Base-by-base conservation (phyloP, 495 filamentous ascomycete genomes). In the Lineolata rhizophorae region DNA sequence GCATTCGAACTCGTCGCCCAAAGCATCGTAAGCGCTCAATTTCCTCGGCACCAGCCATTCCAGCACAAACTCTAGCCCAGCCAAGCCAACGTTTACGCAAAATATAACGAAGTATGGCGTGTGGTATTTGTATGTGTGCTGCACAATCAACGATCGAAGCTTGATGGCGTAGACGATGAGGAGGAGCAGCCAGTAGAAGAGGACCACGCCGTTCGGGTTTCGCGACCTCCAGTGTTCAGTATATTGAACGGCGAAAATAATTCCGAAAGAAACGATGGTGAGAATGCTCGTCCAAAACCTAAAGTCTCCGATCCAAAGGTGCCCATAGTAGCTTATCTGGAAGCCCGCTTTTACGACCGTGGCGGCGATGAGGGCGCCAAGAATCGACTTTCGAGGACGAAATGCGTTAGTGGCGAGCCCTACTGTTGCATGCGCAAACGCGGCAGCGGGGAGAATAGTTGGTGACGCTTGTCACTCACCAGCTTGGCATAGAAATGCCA, bases 401-500 rank as follows among this genome's bases (percentile, higher is more conserved):
- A 5, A 32, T 20, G 11, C 3, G 22, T 5, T 2, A 18, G 16
- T 10, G 32, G 9, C 16, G 29, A 31, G 6, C 21, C 20, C 10
- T 12, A 16, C 8, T 0, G n/a, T 26, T 11, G 22, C 18, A n/a
- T n/a, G n/a, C n/a, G n/a, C n/a, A n/a, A n/a, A n/a, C n/a, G n/a
- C n/a, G n/a, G n/a, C n/a, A n/a, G n/a, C 6, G 22, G 6, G 22
- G 22, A 25, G n/a, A 6, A 6, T 25, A 25, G 22, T 25, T 6
- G 6, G 6, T 25, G 22, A 25, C 6, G 22, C 19, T 16, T 28
- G 30, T 11, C 24, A 56, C 75, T 39, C 47, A 87, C 78, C 61
- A 93, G 61, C 49, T 95, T 95, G 9, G 68, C 58, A 60, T 81
- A 93, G 51, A 94, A 95, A 49, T 90, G 85, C 84, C 83, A 93